Evolutionary conservation across 805 yeast species (phyloP), one percentile per base, ranked within the genome.

Genomic region (Metschnikowia vanudenii): DNA sequence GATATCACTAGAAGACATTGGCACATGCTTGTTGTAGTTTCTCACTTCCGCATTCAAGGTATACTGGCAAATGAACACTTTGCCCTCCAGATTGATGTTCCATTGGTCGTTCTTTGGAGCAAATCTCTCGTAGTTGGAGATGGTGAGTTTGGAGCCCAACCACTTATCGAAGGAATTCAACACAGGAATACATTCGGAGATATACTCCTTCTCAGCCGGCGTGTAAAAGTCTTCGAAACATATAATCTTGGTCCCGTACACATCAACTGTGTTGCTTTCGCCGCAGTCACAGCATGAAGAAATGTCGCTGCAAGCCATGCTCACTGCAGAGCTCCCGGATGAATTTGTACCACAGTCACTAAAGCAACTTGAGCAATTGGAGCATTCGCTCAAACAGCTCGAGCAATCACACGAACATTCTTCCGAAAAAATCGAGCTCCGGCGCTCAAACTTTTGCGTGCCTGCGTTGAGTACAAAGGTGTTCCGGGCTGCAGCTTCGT

Each of bases 101-200:
- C 26, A 14, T 22, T 38, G 39, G 41, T 50, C 53, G 41, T 46
- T 43, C 17, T 33, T 26, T 9, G 54, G 51, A 32, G 50, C 24
- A 40, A 50, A 46, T 14, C 12, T 33, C 39, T 41, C 41, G 47
- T 22, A 49, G 36, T 53, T 45, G 24, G 52, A 46, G 14, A 56
- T 41, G 28, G 58, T 55, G 35, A 56, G 30, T 17, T 31, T 32
- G 26, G 38, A 28, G 7, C 60, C 60, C 10, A 20, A 40, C 76
- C 76, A 72, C 46, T 57, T 64, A 49, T 70, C 75, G 50, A 43
- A 71, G 10, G 73, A 65, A 50, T 69, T 68, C 43, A 71, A 59
- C 36, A 55, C 58, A 1, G 74, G 74, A 11, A 70, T 53, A 51
- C 76, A 71, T 46, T 63, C 64, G 31, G 64, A 60, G 17, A 72